Base-by-base conservation (phyloP, 2,329 filamentous ascomycete genomes). In the Didymosphaeria variabile region DNA sequence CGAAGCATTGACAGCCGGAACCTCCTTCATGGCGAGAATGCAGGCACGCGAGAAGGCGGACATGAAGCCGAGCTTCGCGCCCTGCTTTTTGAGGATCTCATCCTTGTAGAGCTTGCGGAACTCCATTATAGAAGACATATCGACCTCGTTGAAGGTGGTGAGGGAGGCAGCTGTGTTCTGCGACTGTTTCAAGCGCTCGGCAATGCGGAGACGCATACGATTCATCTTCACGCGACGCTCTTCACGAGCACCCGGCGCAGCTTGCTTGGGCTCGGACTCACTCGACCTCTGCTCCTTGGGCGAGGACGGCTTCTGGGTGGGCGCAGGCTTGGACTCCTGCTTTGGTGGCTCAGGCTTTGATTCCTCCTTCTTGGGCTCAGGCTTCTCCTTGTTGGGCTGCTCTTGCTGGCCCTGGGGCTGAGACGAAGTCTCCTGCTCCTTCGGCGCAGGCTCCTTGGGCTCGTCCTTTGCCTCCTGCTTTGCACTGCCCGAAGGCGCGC, bases 1-100 rank as follows among this genome's bases (percentile, higher is more conserved):
- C 40, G 94, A 97, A 23, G 94, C 95, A 74, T 99, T 99, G 72
- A 98, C 92, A 1, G 90, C 90, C 13, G 94, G 95, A n/a, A 98
- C 84, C 67, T 98, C 94, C 74, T 91, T 91, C 92, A 97, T 97
- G 60, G 95, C 95, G 62, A 98, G 84, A 47, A 97, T 89, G 71
- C 88, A 92, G 51, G 95, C 95, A 66, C 91, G 91, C 4, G 94
- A 92, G 82, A 99, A 99, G 58, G 94, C 94, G 79, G 93, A 95
- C 94, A 99, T 98, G 85, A 98, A 99, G n/a, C 95, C 95, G 57
- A 99, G 90, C 85, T 98, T 99, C 60, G 98, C 91, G 47, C 94
- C 94, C 10, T 92, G 95, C 85, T 94, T 97, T 87, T 98, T 97
- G 60, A 98, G 84, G 23, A 97, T 84, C 61, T 97, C 94, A 62